Percentiles rank a stretch among this genome's conserved stretches.
phyloP scores from a whole-genome alignment of 2,329 filamentous ascomycete genomes.

The Purpureocillium lavendulum region DNA sequence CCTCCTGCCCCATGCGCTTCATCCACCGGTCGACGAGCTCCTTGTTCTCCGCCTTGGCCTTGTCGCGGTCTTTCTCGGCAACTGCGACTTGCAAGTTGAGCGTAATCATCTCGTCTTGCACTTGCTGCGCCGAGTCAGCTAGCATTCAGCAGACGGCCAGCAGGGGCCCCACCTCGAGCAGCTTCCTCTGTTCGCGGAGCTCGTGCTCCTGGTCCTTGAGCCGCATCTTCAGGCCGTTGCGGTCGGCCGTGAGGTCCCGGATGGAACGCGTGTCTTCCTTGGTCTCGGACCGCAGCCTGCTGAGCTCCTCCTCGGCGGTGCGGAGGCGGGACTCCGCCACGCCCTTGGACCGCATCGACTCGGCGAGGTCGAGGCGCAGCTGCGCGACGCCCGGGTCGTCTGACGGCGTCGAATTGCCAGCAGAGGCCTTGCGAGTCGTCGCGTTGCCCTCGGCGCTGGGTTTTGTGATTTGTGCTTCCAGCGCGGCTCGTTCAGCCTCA shows the following conservation, averaged over 20 bases:
- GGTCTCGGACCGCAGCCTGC: constrained; percentile 50
- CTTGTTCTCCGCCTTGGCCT: constrained; percentile 73
- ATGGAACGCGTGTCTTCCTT: constrained; percentile 55
- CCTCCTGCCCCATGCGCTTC: constrained; percentile 77
- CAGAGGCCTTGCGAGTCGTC: constrained; percentile 5
- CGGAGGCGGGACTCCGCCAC: constrained; percentile 58
- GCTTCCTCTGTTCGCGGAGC: constrained; percentile 70
- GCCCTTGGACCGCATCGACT: constrained; percentile 66
- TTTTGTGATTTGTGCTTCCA: constrained; percentile 20
- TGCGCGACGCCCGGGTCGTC: constrained; percentile 32
- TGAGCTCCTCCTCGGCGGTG: constrained; percentile 54
- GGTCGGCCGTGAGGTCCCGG: constrained; percentile 52
- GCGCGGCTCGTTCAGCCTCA: constrained; percentile 46
- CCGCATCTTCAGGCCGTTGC: constrained; percentile 52
- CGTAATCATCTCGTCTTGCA: constrained; percentile 89
- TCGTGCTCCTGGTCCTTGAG: constrained; percentile 81
- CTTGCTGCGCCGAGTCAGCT: constrained; percentile 41
- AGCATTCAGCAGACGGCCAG: constrained; percentile 7
- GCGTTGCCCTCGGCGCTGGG: constrained; percentile 6
- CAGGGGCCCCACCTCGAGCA: constrained; percentile 54
- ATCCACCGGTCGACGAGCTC: constrained; percentile 90
- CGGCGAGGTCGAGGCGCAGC: constrained; percentile 61
- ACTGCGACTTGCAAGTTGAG: constrained; percentile 83
- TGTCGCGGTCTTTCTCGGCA: constrained; percentile 66
- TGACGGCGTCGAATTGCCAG: background rate